Percentiles rank a stretch among this genome's conserved stretches.
These are phyloP conservation scores for Takashimella koratensis DNA, from an alignment of 1,284 basidiomycete genomes.

Conservation along the genomic window DNA sequence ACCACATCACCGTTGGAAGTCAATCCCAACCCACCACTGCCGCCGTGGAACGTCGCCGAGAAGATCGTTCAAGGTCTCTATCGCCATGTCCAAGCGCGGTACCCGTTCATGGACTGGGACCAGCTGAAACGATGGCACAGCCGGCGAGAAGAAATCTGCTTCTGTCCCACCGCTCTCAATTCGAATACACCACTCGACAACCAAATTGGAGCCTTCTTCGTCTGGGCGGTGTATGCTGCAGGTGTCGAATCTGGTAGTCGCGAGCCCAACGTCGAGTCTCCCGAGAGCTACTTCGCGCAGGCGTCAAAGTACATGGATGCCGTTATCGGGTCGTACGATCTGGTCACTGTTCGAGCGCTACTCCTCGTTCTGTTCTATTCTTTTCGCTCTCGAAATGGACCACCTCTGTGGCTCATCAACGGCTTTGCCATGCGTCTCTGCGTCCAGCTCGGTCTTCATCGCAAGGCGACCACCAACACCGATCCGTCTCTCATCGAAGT, in stretches of 20 bases:
- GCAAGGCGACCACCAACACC: too few species aligned
- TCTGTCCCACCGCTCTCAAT: too few species aligned
- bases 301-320: conserved; percentile 10
- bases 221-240: conserved; percentile 15
- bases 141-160: conserved; percentile 4
- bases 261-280: conserved; percentile 4
- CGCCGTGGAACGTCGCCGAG: too few species aligned
- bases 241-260: too few species aligned
- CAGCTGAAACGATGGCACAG: conserved; percentile 10
- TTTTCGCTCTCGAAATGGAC: conserved; percentile 14
- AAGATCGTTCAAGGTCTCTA: conserved; percentile 6
- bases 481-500: not conserved
- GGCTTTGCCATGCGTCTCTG: conserved; percentile 16
- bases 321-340: conserved; percentile 6
- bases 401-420: conserved; percentile 12
- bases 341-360: conserved; percentile 12
- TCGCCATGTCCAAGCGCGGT: conserved; percentile 12
- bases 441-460: conserved; percentile 10
- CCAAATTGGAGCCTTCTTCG: conserved; percentile 12
- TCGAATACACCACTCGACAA: conserved; percentile 2
- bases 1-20: too few species aligned
- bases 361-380: conserved; percentile 14
- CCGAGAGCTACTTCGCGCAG: conserved; percentile 13
- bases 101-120: conserved; percentile 15
- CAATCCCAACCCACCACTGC: too few species aligned